Evolutionary conservation across 805 yeast species (phyloP), one percentile per base, ranked within the genome.

Genomic region (Ogataea glucozyma): DNA sequence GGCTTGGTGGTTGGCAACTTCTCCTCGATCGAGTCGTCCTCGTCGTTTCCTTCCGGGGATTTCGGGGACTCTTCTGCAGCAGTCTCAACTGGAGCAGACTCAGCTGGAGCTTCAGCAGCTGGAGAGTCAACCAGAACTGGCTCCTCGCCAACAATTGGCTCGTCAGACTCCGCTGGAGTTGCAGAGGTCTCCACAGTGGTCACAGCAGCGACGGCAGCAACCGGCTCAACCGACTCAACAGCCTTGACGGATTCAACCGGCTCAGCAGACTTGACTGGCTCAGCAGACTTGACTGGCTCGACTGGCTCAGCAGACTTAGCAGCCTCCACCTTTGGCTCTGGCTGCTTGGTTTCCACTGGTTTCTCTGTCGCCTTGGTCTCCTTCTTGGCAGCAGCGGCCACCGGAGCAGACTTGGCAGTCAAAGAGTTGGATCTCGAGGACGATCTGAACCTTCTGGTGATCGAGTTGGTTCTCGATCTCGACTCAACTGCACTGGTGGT

Each of bases 401-500:
- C 66, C 13, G 65, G 51, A 17, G 61, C 52, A 17, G 64, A 58
- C 20, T 65, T 59, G 13, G 58, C 63, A 27, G 51, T 54, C 27
- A 45, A 26, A n/a, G 53, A 44, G 43, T 43, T 53, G n/a, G 54
- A 46, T 41, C 53, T 50, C n/a, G 57, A 53, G n/a, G 41, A 40
- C 12, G 51, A 33, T n/a, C 48, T 38, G 43, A 49, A 45, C 30
- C 48, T 42, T 29, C 43, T 47, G 26, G 51, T 39, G 26, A 43
- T 37, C 4, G 63, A 58, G 36, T 53, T 57, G 5, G 54, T 48
- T 44, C 58, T 52, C 16, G 61, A 55, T 21, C 43, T 56, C 18
- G 65, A 31, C 10, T 31, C 44, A n/a, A n/a, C n/a, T 8, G 67
- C 61, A 22, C 74, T 67, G 43, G 67, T 68, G 48, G 76, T 74